phyloP scores from a whole-genome alignment of 805 yeast species.

The Phaffomyces opuntiae region DNA sequence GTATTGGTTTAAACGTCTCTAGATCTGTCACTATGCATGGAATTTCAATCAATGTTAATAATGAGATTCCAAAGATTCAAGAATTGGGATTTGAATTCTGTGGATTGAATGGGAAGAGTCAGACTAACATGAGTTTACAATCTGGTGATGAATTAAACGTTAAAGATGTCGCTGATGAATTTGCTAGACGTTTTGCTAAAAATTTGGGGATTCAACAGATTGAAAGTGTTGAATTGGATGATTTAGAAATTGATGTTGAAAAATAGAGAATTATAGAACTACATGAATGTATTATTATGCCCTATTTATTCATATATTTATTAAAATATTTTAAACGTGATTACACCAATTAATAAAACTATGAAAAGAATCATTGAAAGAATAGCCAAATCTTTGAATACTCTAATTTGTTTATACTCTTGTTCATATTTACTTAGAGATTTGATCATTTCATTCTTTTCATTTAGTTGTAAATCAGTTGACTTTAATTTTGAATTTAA shows the following conservation, averaged over 20 bases:
- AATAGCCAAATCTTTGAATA: background rate
- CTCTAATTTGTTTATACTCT: background rate
- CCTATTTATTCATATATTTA: too few species aligned
- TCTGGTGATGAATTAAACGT: constrained; percentile 15
- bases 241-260: constrained; percentile 24
- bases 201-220: constrained; percentile 31
- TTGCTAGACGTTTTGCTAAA: constrained; percentile 38
- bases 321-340: background rate
- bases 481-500: background rate
- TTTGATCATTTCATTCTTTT: background rate
- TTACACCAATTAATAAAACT: background rate
- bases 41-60: constrained; percentile 67
- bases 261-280: constrained; percentile 7
- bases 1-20: constrained; percentile 84
- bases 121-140: constrained; percentile 42
- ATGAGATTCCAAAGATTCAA: constrained; percentile 68
- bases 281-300: too few species aligned
- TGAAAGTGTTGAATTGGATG: constrained; percentile 31
- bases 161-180: constrained; percentile 34
- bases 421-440: background rate
- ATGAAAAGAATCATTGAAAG: background rate
- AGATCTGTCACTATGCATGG: constrained; percentile 88
- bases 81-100: constrained; percentile 65
- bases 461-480: background rate
- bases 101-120: constrained; percentile 62